phyloP scores from a whole-genome alignment of 164 flowering plant genomes.

The Tinospora cordifolia region DNA sequence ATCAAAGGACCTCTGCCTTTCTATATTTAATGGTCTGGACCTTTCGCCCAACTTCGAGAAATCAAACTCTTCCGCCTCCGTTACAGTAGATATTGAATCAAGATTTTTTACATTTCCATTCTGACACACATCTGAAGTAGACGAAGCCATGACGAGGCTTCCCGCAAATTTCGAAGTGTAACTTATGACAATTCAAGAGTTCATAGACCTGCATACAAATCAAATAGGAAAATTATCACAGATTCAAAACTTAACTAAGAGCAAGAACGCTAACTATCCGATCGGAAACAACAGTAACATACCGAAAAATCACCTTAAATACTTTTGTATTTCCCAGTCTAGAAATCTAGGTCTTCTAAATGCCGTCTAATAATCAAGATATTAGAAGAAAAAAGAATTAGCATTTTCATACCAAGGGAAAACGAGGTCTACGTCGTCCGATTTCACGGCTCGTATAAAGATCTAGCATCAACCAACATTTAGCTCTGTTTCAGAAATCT shows the following conservation, averaged over 20 bases:
- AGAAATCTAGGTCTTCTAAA: not conserved
- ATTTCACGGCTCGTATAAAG: no score
- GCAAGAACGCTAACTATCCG: not conserved
- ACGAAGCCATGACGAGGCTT: not conserved
- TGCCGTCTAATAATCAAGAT: not conserved
- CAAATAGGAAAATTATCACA: not conserved
- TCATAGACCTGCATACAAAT: not conserved
- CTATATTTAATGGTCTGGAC: conserved; percentile 47
- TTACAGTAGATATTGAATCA: conserved; percentile 18
- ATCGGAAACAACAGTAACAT: not conserved
- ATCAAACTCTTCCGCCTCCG: conserved; percentile 45
- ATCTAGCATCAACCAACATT: no score
- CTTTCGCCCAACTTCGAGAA: conserved; percentile 41
- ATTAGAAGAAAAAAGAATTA: not conserved
- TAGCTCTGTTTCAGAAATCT: no score
- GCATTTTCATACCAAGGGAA: no score
- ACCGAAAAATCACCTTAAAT: not conserved
- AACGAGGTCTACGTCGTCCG: no score
- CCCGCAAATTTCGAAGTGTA: no score
- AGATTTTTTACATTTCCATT: conserved; percentile 21
- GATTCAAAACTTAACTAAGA: not conserved
- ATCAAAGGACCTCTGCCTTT: conserved; percentile 54
- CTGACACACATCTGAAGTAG: conserved; percentile 26
- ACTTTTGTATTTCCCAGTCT: no score
- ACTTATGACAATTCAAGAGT: not conserved